Base-by-base conservation (phyloP, 1,284 basidiomycete species). In the Limonomyces culmigenus region DNA sequence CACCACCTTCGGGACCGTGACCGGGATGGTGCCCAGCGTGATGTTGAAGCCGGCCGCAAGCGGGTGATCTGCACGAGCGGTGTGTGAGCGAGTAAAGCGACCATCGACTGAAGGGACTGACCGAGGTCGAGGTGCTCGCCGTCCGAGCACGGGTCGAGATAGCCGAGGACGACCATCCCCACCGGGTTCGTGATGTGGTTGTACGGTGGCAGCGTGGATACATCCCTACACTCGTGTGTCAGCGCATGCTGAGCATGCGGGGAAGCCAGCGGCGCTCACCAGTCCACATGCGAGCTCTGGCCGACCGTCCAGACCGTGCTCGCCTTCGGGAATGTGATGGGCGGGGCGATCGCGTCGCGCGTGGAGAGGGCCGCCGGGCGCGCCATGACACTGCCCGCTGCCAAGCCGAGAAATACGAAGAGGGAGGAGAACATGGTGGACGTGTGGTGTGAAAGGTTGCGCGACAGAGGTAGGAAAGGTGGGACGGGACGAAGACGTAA, bases 21-120 rank as follows among this genome's bases (percentile, higher is more conserved):
- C 54, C 34, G 62, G 44, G 6, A 65, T 65, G 34, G 60, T 49
- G 18, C 69, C 71, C 32, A 55, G 56, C 3, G 58, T 59, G 39
- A 77, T 57, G 36, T 56, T 54, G 55, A 79, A 70, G 39, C 60
- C 59, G 36, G 61, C 43, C 2, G 74, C 75, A 29, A 79, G 62
- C 5, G 73, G 74, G 18, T 37, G 32, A 30, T 46, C 49, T 49
- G 18, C 15, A 38, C 4, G 31, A 29, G n/a, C 5, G 17, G 27
- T 17, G n/a, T n/a, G n/a, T n/a, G n/a, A n/a, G n/a, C n/a, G n/a
- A n/a, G n/a, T n/a, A n/a, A n/a, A n/a, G n/a, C n/a, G n/a, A n/a
- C n/a, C n/a, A n/a, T n/a, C 5, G 25, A 30, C 33, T 3, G 18
- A 19, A 20, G 19, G 16, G 4, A 55, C 70, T 54, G 41, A 73